Evolutionary conservation across 257 asterid species (phyloP), one percentile per base, ranked within the genome.

Genomic region (Solanum corneliomulleri): DNA sequence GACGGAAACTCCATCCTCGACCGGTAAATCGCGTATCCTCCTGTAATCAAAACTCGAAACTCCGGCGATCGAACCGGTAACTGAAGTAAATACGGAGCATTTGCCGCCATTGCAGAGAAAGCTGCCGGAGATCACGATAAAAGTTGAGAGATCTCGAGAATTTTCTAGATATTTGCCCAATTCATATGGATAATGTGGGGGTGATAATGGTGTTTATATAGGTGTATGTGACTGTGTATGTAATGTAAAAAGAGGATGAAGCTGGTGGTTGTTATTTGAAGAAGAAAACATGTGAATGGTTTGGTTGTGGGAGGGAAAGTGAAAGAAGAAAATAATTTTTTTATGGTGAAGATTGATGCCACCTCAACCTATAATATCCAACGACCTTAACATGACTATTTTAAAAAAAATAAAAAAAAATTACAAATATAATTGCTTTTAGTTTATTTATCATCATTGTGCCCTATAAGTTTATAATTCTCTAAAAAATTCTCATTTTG

Each of bases 51-150:
- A 35, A 91, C 88, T 42, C 87, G 95, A 47, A 92, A 90, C 3
- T 92, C 96, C 37, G 94, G 91, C 31, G 92, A 88, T 9, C 90
- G 94, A 35, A 91, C 85, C 52, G 93, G 94, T 85, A 91, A 82
- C 45, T 94, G 95, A 90, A 95, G 86, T 88, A 90, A 45, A 69
- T 84, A 90, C 15, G 92, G 91, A n/a, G 94, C 88, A 84, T 86
- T 76, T 83, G 94, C 44, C 84, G 94, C 92, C 97, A 95, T 95
- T 87, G 85, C 29, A 52, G n/a, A 21, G 18, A 56, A 45, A 60
- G 88, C 16, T 64, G 33, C 64, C 29, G 78, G 71, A 45, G 52
- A 49, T 88, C 90, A 75, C 80, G 76, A 62, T 86, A 29, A 41
- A 60, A 7, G 1, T 13, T 9, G 41, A 27, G 27, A 20, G 82